These are phyloP conservation scores for Pythium aristosporum DNA, from an alignment of 352 stramenopile genomes.

Conservation along the genomic window DNA sequence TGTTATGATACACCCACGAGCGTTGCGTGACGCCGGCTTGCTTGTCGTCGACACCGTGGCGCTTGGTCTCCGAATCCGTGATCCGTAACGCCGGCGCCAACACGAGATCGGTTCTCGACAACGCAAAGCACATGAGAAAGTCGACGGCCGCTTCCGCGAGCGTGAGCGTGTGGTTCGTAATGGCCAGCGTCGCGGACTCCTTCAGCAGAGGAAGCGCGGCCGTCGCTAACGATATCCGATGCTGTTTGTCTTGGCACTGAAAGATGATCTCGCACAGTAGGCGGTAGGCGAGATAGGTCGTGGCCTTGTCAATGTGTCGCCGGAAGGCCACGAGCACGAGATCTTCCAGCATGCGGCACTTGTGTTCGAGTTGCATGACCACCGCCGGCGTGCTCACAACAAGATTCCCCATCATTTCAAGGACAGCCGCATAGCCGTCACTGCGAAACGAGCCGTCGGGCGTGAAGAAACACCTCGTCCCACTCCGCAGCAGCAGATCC, in stretches of 20 bases:
- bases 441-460: constrained; percentile 60
- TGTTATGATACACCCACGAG: constrained; percentile 26
- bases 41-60: constrained; percentile 10
- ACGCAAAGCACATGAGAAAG: constrained; percentile 75
- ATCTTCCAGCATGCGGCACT: constrained; percentile 34
- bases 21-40: constrained; percentile 11
- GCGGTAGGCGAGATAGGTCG: constrained; percentile 62
- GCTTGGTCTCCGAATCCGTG: neutral
- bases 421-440: constrained; percentile 57
- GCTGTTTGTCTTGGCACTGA: constrained; percentile 31
- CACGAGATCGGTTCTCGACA: constrained; percentile 45
- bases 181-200: constrained; percentile 29
- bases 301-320: constrained; percentile 51
- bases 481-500: constrained; percentile 30
- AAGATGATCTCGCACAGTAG: constrained; percentile 67
- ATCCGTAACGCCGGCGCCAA: constrained; percentile 35
- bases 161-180: constrained; percentile 33
- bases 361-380: constrained; percentile 25
- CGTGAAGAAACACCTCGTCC: constrained; percentile 39
- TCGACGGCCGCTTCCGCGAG: constrained; percentile 71
- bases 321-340: constrained; percentile 59
- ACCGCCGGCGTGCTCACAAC: constrained; percentile 17
- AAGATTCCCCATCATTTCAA: constrained; percentile 65
- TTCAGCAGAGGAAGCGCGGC: constrained; percentile 56
- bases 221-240: constrained; percentile 48